phyloP scores from a whole-genome alignment of 2,329 filamentous ascomycete species.

The Lithohypha guttulata region DNA sequence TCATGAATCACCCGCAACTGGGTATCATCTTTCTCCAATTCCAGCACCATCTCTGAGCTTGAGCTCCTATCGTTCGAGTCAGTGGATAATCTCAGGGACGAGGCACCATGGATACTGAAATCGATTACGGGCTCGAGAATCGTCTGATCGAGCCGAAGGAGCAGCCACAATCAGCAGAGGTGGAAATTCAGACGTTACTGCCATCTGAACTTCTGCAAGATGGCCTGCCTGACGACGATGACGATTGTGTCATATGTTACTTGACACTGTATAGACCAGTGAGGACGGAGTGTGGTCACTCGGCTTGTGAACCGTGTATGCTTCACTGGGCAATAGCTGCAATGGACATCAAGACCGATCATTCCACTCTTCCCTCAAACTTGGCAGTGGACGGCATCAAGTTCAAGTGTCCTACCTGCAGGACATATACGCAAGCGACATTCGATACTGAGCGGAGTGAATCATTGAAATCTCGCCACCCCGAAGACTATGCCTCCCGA shows the following conservation, averaged over 20 bases:
- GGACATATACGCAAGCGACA: constrained; percentile 15
- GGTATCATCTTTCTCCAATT: too few relatives aligned
- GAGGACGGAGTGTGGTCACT: constrained; percentile 17
- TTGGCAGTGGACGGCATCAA: constrained; percentile 16
- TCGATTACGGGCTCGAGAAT: background rate
- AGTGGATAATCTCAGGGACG: too few relatives aligned
- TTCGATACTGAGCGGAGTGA: constrained; percentile 11
- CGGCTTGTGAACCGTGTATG: constrained; percentile 19
- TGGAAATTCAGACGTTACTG: background rate
- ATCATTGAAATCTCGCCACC: constrained; percentile 12
- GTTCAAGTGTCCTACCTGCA: constrained; percentile 18
- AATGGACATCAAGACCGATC: constrained; percentile 13
- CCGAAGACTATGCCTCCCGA: constrained; percentile 10
- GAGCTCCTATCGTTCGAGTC: too few relatives aligned
- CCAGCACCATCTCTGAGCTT: too few relatives aligned
- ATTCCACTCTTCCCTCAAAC: constrained; percentile 10
- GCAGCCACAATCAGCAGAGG: background rate
- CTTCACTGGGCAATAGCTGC: constrained; percentile 14
- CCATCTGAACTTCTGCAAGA: background rate
- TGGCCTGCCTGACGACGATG: constrained; percentile 10
- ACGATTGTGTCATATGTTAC: constrained; percentile 19
- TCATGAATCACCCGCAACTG: too few relatives aligned
- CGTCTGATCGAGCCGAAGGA: background rate
- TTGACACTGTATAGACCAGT: constrained; percentile 17
- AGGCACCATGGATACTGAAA: background rate